Evolutionary conservation across 2,329 filamentous ascomycete species (phyloP).

Genomic region (Paraphaeosphaeria sporulosa): DNA sequence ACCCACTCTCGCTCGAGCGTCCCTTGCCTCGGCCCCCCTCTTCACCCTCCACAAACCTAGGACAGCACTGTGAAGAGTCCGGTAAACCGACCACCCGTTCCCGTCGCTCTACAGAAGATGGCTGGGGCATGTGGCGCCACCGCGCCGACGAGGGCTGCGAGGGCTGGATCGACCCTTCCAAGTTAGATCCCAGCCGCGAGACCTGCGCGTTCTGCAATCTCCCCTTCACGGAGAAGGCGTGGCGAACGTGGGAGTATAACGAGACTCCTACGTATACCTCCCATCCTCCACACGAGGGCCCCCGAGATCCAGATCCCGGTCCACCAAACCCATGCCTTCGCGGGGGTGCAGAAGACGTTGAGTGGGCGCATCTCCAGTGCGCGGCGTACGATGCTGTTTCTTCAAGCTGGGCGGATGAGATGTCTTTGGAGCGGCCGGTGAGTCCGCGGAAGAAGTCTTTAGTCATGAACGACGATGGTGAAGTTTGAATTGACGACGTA

Average conservation of each 20-base stretch:
- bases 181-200: neutral
- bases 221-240: neutral
- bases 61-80: too few species aligned
- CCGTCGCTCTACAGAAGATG: neutral
- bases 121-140: slow-evolving; percentile 13
- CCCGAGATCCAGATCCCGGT: neutral
- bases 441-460: neutral
- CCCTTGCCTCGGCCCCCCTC: too few species aligned
- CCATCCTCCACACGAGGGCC: too few species aligned
- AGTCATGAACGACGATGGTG: neutral
- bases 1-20: neutral
- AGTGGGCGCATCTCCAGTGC: neutral
- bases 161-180: neutral
- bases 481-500: too few species aligned
- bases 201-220: slow-evolving; percentile 13
- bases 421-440: neutral
- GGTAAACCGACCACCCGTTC: too few species aligned
- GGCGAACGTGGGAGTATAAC: neutral
- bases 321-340: too few species aligned
- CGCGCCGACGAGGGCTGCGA: slow-evolving; percentile 11
- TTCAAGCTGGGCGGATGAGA: neutral
- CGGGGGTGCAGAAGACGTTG: slow-evolving; percentile 3
- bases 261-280: too few species aligned
- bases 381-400: neutral
- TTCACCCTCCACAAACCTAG: neutral